Conservation (phyloP, 2,329 filamentous ascomycete species). For the Botryotinia narcissicola region DNA sequence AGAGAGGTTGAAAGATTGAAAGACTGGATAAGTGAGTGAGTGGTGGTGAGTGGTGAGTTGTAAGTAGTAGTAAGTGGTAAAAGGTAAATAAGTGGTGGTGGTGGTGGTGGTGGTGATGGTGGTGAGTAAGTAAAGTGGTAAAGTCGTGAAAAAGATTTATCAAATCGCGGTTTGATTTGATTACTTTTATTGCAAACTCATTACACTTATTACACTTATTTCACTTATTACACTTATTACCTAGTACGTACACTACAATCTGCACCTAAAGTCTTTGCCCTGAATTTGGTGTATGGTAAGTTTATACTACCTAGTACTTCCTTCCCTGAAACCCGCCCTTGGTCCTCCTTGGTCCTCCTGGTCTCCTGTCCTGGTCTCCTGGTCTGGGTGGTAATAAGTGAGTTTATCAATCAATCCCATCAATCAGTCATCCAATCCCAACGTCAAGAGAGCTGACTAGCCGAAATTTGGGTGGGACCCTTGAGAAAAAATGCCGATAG, state of each 20-base stretch:
- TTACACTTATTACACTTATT: too few species aligned
- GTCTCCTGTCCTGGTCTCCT: background rate
- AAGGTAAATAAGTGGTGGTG: too few species aligned
- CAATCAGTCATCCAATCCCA: background rate
- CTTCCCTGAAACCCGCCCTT: background rate
- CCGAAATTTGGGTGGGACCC: constrained; percentile 6
- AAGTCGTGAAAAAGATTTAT: background rate
- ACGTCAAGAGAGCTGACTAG: background rate
- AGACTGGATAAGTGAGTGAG: background rate
- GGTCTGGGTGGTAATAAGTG: background rate
- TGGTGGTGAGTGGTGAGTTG: background rate
- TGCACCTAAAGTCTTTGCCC: background rate
- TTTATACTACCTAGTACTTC: background rate
- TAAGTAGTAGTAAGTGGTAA: too few species aligned
- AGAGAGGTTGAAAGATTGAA: background rate
- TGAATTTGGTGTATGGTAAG: background rate
- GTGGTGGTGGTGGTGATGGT: too few species aligned
- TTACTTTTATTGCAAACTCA: background rate
- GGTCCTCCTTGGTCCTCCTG: background rate
- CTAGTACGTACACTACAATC: background rate
- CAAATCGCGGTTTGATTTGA: background rate
- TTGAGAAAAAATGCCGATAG: background rate
- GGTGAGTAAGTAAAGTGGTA: too few species aligned
- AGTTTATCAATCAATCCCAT: constrained; percentile 1
- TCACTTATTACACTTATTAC: too few species aligned